Percentiles rank a stretch among this genome's conserved stretches.
Conservation (phyloP, 2,329 filamentous ascomycete genomes). For the Pyricularia sp. region DNA sequence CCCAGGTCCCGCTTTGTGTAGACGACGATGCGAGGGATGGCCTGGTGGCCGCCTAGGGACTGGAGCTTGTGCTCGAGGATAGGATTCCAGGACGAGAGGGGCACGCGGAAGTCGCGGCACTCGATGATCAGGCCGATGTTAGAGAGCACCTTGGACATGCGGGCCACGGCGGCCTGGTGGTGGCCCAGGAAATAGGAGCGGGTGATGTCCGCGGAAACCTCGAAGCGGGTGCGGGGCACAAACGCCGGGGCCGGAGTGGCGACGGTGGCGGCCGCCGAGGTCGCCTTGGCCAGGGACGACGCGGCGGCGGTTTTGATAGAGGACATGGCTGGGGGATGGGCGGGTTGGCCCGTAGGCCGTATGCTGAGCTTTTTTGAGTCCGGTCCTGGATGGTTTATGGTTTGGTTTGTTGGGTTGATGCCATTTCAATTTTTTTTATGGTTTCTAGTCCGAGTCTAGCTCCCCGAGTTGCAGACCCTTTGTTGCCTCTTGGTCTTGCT, state of each 20-base stretch:
- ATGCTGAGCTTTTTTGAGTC: background rate
- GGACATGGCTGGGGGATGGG: background rate
- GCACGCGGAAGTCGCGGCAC: conserved; percentile 87
- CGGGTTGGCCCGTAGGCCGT: background rate
- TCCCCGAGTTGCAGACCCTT: background rate
- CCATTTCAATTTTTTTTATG: background rate
- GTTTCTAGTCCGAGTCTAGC: background rate
- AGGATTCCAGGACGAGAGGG: conserved; percentile 82
- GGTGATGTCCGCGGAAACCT: conserved; percentile 62
- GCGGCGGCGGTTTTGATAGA: background rate
- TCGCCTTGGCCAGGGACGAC: background rate
- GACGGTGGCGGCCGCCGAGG: conserved; percentile 1
- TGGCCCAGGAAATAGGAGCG: conserved; percentile 94
- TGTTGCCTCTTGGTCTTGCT: background rate
- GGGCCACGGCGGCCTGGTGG: conserved; percentile 69
- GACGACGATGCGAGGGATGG: conserved; percentile 67
- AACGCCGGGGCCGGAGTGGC: conserved; percentile 37
- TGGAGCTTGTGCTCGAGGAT: conserved; percentile 77
- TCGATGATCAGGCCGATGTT: conserved; percentile 85
- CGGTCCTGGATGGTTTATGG: background rate
- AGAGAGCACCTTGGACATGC: conserved; percentile 74
- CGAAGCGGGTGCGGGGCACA: conserved; percentile 64
- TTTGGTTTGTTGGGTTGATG: background rate
- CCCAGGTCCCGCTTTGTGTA: conserved; percentile 87
- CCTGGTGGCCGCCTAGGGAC: conserved; percentile 37